phyloP scores from a whole-genome alignment of 2,329 filamentous ascomycete genomes.

The Talaromyces pinophilus region DNA sequence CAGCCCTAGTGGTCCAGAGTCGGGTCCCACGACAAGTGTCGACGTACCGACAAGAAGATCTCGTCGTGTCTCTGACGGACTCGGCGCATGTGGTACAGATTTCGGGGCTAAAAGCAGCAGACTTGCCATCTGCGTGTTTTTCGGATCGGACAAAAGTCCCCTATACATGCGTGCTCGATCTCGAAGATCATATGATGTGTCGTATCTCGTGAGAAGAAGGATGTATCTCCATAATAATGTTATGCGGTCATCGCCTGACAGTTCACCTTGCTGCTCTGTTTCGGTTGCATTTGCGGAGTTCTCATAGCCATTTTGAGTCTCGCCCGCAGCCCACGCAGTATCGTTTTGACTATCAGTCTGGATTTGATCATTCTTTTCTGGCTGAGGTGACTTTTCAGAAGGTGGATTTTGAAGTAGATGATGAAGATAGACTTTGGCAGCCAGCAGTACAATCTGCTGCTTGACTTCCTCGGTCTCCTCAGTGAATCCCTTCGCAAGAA shows the following conservation, averaged over 20 bases:
- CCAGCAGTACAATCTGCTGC: slow-evolving; percentile 85
- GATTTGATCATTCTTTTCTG: not conserved
- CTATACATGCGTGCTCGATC: slow-evolving; percentile 89
- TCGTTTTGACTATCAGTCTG: slow-evolving; percentile 10
- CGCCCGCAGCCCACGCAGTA: slow-evolving; percentile 38
- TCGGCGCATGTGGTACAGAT: slow-evolving; percentile 85
- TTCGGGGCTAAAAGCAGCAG: slow-evolving; percentile 92
- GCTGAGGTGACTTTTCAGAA: slow-evolving; percentile 24
- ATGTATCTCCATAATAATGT: slow-evolving; percentile 81
- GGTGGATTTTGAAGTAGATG: slow-evolving; percentile 63
- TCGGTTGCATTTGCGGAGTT: slow-evolving; percentile 31
- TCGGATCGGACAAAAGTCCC: slow-evolving; percentile 73
- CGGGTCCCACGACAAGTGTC: slow-evolving; percentile 78
- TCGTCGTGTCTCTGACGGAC: slow-evolving; percentile 80
- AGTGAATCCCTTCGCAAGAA: slow-evolving; percentile 80
- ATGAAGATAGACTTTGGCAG: slow-evolving; percentile 95
- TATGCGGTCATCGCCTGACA: slow-evolving; percentile 60
- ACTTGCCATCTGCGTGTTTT: slow-evolving; percentile 77
- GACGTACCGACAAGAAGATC: slow-evolving; percentile 79
- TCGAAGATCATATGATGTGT: slow-evolving; percentile 90
- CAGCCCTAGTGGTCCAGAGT: slow-evolving; percentile 71
- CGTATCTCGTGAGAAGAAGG: slow-evolving; percentile 82
- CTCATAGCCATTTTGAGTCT: slow-evolving; percentile 26
- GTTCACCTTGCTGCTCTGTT: slow-evolving; percentile 29
- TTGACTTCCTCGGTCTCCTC: slow-evolving; percentile 84